These are phyloP conservation scores for Aspergillus jensenii DNA, from an alignment of 2,329 filamentous ascomycete species.

Conservation along the genomic window DNA sequence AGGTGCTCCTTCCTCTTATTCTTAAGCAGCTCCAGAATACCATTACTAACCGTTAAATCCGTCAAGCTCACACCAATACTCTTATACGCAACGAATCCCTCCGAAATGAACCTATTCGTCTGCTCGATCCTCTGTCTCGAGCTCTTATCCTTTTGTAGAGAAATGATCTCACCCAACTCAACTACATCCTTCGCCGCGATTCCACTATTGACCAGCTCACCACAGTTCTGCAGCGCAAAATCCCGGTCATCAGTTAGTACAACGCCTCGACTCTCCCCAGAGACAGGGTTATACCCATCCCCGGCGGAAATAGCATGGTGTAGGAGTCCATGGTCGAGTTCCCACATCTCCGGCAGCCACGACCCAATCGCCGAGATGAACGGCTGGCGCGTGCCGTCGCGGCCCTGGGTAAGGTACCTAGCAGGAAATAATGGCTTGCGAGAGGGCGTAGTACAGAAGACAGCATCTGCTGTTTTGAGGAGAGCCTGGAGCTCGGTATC, in stretches of 20 bases:
- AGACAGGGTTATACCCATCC: background rate
- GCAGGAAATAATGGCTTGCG: background rate
- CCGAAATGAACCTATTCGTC: constrained; percentile 10
- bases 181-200: background rate
- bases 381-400: constrained; percentile 22
- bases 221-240: background rate
- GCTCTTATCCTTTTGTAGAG: background rate
- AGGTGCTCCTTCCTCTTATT: too few species aligned
- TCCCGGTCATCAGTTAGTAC: background rate
- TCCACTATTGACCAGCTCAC: background rate
- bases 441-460: background rate
- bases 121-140: background rate
- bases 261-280: background rate
- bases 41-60: constrained; percentile 14
- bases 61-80: constrained; percentile 23
- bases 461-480: background rate
- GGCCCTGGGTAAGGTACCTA: background rate
- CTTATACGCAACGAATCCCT: constrained; percentile 23
- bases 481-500: background rate
- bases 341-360: constrained; percentile 46
- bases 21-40: background rate
- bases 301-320: background rate
- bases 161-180: background rate
- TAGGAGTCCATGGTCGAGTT: constrained; percentile 33
- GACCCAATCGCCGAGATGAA: constrained; percentile 46